Conservation (phyloP, 2,329 filamentous ascomycete species). For the Ophiognomonia clavigignenti-juglandacearum region DNA sequence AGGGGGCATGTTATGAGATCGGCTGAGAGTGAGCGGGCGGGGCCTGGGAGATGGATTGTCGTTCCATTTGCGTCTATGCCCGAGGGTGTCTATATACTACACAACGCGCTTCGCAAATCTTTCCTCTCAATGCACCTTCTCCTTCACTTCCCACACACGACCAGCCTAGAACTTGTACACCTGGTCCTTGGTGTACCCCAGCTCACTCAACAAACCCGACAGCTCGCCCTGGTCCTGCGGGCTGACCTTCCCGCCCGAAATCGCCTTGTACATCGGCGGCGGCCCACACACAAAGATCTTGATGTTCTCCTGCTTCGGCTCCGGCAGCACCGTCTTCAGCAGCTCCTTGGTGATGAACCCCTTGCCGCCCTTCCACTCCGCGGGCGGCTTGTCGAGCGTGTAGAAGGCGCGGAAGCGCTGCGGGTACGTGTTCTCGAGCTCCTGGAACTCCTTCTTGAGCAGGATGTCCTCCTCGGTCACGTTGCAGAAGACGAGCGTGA, state of each 20-base stretch:
- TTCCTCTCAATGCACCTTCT: no score
- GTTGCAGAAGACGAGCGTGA: conserved; percentile 93
- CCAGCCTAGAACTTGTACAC: conserved; percentile 81
- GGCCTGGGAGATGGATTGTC: no score
- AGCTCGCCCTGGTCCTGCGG: conserved; percentile 94
- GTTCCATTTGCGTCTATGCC: no score
- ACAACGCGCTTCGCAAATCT: no score
- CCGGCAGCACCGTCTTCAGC: conserved; percentile 89
- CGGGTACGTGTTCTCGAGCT: conserved; percentile 92
- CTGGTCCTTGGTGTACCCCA: conserved; percentile 72
- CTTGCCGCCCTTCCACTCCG: conserved; percentile 70
- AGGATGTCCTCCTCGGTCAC: conserved; percentile 86
- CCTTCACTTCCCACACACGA: no score
- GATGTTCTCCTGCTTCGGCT: conserved; percentile 86
- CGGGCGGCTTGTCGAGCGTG: conserved; percentile 77
- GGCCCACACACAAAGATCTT: conserved; percentile 97
- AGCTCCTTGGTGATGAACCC: conserved; percentile 87
- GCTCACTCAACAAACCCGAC: conserved; percentile 71
- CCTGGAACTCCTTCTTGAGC: conserved; percentile 75
- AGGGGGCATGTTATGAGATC: no score
- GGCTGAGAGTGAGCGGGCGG: no score
- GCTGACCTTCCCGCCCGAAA: conserved; percentile 85
- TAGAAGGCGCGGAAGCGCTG: conserved; percentile 96
- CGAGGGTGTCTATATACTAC: no score
- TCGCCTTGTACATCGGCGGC: conserved; percentile 86